Percentiles rank a stretch among this genome's conserved stretches.
These are phyloP conservation scores for Blastobotrys ciferrii DNA, from an alignment of 1,139 yeast species.

Conservation along the genomic window DNA sequence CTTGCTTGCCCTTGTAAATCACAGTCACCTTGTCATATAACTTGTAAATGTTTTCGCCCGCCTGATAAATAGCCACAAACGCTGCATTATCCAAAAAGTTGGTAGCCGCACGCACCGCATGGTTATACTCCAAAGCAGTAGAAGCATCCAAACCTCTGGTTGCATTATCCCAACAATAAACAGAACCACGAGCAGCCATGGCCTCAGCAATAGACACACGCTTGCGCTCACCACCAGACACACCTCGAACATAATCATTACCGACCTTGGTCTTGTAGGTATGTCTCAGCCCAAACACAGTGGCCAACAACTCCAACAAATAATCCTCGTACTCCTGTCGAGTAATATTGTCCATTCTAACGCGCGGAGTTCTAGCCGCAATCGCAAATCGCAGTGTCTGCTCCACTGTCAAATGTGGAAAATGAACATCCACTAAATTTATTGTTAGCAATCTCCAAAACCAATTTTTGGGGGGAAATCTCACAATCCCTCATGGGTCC, in stretches of 20 bases:
- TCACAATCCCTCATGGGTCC: no score
- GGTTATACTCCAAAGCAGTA: constrained; percentile 66
- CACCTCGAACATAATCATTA: constrained; percentile 60
- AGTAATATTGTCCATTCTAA: constrained; percentile 49
- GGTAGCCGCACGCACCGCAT: constrained; percentile 61
- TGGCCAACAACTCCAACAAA: constrained; percentile 50
- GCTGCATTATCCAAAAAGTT: constrained; percentile 55
- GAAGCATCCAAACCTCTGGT: constrained; percentile 77
- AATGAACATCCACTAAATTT: constrained; percentile 48
- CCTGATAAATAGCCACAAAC: constrained; percentile 59
- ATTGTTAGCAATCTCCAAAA: no score
- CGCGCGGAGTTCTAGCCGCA: constrained; percentile 58
- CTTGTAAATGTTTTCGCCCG: constrained; percentile 63
- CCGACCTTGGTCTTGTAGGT: constrained; percentile 58
- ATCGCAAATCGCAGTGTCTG: constrained; percentile 62
- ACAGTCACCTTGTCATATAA: constrained; percentile 65
- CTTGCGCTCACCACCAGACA: constrained; percentile 65
- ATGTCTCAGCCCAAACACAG: constrained; percentile 59
- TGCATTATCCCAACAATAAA: constrained; percentile 75
- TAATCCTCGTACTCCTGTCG: constrained; percentile 49
- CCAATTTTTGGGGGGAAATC: no score
- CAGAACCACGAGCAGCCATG: constrained; percentile 53
- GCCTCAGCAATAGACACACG: constrained; percentile 65
- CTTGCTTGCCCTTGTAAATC: constrained; percentile 56
- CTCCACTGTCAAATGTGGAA: constrained; percentile 62